Percentiles rank a stretch among this genome's conserved stretches.
phyloP scores from a whole-genome alignment of 352 stramenopile genomes.

The Globisporangium rhizosaccharum region DNA sequence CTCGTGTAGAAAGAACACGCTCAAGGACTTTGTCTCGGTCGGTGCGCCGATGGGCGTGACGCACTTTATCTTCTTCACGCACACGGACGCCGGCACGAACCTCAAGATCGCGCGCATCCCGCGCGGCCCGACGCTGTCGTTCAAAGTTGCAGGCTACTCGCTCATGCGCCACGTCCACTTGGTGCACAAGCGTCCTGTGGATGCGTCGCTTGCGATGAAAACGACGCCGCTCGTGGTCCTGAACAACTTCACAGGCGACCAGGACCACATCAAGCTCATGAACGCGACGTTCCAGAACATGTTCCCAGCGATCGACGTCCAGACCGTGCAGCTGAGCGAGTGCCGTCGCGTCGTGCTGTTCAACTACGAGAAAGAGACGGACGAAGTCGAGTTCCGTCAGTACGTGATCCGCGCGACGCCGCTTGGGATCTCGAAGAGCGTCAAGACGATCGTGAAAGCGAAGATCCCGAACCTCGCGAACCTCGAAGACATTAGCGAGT shows the following conservation, averaged over 20 bases:
- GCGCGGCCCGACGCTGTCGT: slow-evolving; percentile 93
- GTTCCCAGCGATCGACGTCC: slow-evolving; percentile 98
- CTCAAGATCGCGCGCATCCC: slow-evolving; percentile 93
- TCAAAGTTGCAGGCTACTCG: slow-evolving; percentile 89
- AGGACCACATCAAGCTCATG: slow-evolving; percentile 91
- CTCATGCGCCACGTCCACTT: slow-evolving; percentile 91
- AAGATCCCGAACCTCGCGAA: slow-evolving; percentile 94
- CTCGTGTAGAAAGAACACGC: slow-evolving; percentile 62
- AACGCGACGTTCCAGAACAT: slow-evolving; percentile 99
- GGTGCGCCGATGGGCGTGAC: slow-evolving; percentile 92
- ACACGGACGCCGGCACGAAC: slow-evolving; percentile 93
- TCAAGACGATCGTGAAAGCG: slow-evolving; percentile 90
- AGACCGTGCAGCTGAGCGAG: slow-evolving; percentile 92
- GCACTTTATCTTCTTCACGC: slow-evolving; percentile 95
- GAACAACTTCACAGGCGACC: slow-evolving; percentile 96
- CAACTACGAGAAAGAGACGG: slow-evolving; percentile 92
- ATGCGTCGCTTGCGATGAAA: slow-evolving; percentile 82
- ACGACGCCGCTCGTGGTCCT: slow-evolving; percentile 95
- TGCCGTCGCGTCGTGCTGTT: slow-evolving; percentile 97
- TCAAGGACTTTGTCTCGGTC: slow-evolving; percentile 91
- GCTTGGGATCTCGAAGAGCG: slow-evolving; percentile 88
- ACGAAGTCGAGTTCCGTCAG: slow-evolving; percentile 95
- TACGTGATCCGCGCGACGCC: slow-evolving; percentile 95
- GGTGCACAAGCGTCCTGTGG: slow-evolving; percentile 89
- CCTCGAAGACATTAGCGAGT: slow-evolving; percentile 96